Evolutionary conservation across 371 early-diverging fungal species (phyloP), one percentile per base, ranked within the genome.

Genomic region (Saksenaea oblongispora): DNA sequence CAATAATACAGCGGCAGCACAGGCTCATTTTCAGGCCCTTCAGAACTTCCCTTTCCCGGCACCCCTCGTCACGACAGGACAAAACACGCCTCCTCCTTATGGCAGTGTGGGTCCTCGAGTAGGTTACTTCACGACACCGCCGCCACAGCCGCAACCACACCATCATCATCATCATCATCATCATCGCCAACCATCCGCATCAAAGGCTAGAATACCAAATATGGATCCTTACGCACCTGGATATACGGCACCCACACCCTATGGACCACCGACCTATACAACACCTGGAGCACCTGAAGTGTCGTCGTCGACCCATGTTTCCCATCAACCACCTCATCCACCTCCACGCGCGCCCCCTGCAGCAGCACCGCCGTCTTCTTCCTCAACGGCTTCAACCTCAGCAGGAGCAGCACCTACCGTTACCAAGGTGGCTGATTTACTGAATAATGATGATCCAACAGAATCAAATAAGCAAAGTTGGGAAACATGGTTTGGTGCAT

Each of bases 401-500:
- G 18, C 53, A n/a, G 66, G 73, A 1, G 66, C 72, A 18, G 70
- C 67, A 18, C 27, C 51, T 1, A 22, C 66, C 1, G 82, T 82
- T 1, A 82, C 82, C 1, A 78, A 76, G 42, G 82, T 82, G 14
- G 75, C 82, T 27, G 82, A 82, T 62, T 53, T 82, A 36, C 67
- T 82, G 17, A 82, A 82, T 42, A 82, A 68, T 60, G 82, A 82
- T 58, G 82, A 82, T 37, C 72, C 82, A n/a, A 59, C 76, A 18
- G 77, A 82, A 28, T 58, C 70, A 17, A 62, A 36, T 31, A 67
- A 72, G 36, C 74, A 71, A 58, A 72, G 69, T 63, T 82, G 82
- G 82, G 76, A 82, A 65, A 73, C 82, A 34, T 82, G 82, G 82
- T 82, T 82, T 73, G 74, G 72, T 57, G 55, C 64, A 36, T 71